These are phyloP conservation scores for Leishmania major DNA, from an alignment of 208 protist species.

Conservation along the genomic window DNA sequence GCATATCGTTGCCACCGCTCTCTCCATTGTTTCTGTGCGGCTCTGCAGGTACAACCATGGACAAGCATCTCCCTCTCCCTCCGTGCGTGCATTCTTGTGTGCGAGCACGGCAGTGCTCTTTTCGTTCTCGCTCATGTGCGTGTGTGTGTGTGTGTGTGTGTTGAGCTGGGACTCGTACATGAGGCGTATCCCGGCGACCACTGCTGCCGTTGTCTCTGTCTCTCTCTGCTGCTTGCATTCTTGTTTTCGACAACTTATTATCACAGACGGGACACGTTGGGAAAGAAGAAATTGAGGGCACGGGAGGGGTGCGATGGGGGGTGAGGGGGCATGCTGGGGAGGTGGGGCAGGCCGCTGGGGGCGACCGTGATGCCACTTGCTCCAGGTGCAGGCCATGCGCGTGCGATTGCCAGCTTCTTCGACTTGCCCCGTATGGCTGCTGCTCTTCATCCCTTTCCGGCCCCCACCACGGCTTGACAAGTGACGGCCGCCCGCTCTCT, in stretches of 20 bases:
- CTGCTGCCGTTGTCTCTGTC: not conserved
- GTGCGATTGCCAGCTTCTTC: not conserved
- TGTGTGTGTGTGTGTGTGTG: too few species aligned
- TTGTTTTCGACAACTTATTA: not conserved
- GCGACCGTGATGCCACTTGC: not conserved
- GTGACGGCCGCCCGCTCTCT: too few species aligned
- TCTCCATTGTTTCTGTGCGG: not conserved
- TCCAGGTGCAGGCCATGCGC: not conserved
- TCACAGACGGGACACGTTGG: not conserved
- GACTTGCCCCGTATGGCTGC: not conserved
- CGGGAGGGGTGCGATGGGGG: constrained; percentile 1
- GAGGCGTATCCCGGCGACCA: not conserved
- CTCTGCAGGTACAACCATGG: not conserved
- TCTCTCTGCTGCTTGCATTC: not conserved
- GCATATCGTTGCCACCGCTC: not conserved
- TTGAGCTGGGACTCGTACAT: not conserved
- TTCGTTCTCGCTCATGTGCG: not conserved
- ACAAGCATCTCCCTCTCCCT: not conserved
- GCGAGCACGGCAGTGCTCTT: not conserved
- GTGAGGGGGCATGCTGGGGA: not conserved
- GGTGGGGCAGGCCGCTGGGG: not conserved
- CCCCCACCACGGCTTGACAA: too few species aligned
- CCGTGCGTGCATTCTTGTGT: not conserved
- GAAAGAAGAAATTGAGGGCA: not conserved
- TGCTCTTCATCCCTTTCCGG: too few species aligned